Evolutionary conservation across 305 asterid species (phyloP).

Genomic region (Fraxinus sp.): DNA sequence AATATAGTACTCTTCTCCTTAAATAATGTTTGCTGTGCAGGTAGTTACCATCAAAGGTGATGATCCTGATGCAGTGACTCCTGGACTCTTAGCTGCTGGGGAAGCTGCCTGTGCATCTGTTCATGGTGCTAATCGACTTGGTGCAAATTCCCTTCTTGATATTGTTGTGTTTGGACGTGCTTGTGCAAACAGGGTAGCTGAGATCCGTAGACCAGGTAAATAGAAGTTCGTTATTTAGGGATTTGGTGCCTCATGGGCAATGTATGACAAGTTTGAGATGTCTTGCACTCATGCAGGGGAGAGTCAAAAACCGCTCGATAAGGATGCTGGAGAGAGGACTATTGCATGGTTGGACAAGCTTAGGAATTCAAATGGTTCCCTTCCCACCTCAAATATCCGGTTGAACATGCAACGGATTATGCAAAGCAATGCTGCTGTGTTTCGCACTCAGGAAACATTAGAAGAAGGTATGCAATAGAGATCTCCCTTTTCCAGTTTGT

Average conservation of each 20-base stretch:
- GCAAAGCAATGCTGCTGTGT: slow-evolving; percentile 99
- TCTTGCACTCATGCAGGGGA: slow-evolving; percentile 53
- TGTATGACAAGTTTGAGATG: slow-evolving; percentile 20
- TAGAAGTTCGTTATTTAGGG: background rate
- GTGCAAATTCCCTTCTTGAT: slow-evolving; percentile 98
- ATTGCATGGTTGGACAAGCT: slow-evolving; percentile 94
- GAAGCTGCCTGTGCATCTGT: slow-evolving; percentile 99
- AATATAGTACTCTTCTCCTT: slow-evolving; percentile 2
- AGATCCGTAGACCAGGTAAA: slow-evolving; percentile 78
- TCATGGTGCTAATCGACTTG: slow-evolving; percentile 99
- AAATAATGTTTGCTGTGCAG: slow-evolving; percentile 40
- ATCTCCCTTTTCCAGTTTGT: slow-evolving; percentile 1
- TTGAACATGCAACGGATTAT: slow-evolving; percentile 89
- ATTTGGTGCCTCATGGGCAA: slow-evolving; percentile 1
- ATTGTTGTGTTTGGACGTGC: slow-evolving; percentile 99
- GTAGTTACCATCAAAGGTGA: slow-evolving; percentile 76
- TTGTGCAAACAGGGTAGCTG: slow-evolving; percentile 97
- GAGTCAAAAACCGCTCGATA: slow-evolving; percentile 74
- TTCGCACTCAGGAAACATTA: slow-evolving; percentile 92
- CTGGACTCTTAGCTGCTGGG: slow-evolving; percentile 98
- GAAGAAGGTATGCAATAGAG: slow-evolving; percentile 69
- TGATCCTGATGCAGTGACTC: slow-evolving; percentile 72
- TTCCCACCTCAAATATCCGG: slow-evolving; percentile 85
- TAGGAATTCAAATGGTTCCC: slow-evolving; percentile 86
- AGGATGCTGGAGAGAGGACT: slow-evolving; percentile 86